Evolutionary conservation across 805 yeast species (phyloP), one percentile per base, ranked within the genome.

Genomic region (Jamesozyma rosinii): DNA sequence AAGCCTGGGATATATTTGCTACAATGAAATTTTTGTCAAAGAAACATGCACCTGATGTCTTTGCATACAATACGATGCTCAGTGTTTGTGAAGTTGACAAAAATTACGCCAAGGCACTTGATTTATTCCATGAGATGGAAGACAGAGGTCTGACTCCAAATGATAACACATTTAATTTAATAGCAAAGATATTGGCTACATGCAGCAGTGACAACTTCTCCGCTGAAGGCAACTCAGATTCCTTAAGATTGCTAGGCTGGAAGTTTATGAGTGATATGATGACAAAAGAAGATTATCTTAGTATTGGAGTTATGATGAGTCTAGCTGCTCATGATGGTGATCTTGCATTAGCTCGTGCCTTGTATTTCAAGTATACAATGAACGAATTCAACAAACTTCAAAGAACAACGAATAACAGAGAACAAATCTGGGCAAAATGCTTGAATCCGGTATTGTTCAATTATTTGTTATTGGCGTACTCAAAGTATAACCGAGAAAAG

Each of bases 281-380:
- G 51, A 69, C 73, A 14, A 45, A 50, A 21, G 61, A 49, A 22
- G 54, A 58, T 43, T 37, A 37, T 9, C 27, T 34, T 9, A 49
- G 55, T 13, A 40, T 56, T 57, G 83, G 80, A 48, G 71, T 77
- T 14, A 79, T 90, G 78, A 70, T 90, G 65, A 74, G 80, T 48
- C 63, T 90, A 38, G 77, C 92, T n/a, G 81, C 87, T 0, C 70
- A 70, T 45, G 88, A 88, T 54, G 92, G 95, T 0, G 96, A 89
- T 58, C 62, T 83, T 17, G 67, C 77, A 5, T 66, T 86, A 36
- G 70, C 85, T 1, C 70, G 97, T 51, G 86, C 90, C 0, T 58
- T 83, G 30, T 83, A 74, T 60, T 63, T 66, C 44, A 71, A 70
- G 48, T 66, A 74, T 45, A 61, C 65, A 45, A 65, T 66, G 41